A percentile compares a stretch with the other conserved stretches of the same genome.
phyloP scores from a whole-genome alignment of 805 yeast genomes.

The Pichia rugopelliculosa region DNA sequence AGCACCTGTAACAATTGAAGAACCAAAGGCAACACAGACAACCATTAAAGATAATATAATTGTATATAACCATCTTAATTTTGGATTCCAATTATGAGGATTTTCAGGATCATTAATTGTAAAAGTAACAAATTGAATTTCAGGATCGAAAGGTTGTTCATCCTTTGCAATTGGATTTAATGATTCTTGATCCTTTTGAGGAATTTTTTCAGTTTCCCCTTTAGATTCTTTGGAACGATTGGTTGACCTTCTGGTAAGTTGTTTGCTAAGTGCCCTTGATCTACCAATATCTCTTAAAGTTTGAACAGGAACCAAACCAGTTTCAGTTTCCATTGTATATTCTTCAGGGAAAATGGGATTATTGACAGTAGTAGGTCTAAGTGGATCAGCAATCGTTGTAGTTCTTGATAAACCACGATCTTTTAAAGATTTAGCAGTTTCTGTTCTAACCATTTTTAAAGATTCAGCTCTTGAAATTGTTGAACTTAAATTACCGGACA shows the following conservation, averaged over 20 bases:
- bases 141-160: conserved; percentile 40
- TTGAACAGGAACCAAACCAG: conserved; percentile 79
- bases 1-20: conserved; percentile 86
- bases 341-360: conserved; percentile 88
- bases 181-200: conserved; percentile 18
- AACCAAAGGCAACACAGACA: conserved; percentile 87
- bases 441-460: conserved; percentile 48
- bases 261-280: conserved; percentile 17
- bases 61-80: conserved; percentile 59
- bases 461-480: conserved; percentile 28
- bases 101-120: conserved; percentile 74
- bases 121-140: conserved; percentile 81
- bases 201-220: conserved; percentile 13
- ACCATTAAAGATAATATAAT: conserved; percentile 62
- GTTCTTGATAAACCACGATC: conserved; percentile 53
- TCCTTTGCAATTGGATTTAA: conserved; percentile 2
- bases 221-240: conserved; percentile 21
- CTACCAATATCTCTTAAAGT: conserved; percentile 68
- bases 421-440: conserved; percentile 63
- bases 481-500: conserved; percentile 28
- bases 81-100: conserved; percentile 75
- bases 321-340: conserved; percentile 77
- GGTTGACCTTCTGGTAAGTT: conserved; percentile 16
- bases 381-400: conserved; percentile 48
- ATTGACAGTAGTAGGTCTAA: conserved; percentile 44